These are phyloP conservation scores for Alternaria brassicicola DNA, from an alignment of 2,329 filamentous ascomycete species.

Conservation along the genomic window DNA sequence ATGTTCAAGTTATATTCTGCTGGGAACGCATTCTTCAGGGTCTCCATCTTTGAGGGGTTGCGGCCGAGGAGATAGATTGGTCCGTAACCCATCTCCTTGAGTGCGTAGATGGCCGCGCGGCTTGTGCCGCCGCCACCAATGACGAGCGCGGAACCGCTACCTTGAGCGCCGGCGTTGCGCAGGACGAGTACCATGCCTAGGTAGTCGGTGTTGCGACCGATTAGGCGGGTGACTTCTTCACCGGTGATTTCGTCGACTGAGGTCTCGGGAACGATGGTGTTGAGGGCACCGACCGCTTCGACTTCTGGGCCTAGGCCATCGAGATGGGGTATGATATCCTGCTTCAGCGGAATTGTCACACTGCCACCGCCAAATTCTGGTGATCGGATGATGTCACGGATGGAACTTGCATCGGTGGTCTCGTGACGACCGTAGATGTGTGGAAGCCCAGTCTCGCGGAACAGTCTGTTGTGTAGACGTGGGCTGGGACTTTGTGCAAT, in stretches of 20 bases:
- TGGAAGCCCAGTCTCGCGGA: conserved; percentile 76
- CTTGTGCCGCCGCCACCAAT: conserved; percentile 92
- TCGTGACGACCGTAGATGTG: conserved; percentile 81
- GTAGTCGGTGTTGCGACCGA: conserved; percentile 96
- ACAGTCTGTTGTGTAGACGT: conserved; percentile 86
- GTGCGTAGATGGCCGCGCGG: conserved; percentile 85
- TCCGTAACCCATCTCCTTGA: conserved; percentile 80
- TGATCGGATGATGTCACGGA: conserved; percentile 69
- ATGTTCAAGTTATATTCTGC: conserved; percentile 69
- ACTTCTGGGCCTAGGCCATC: conserved; percentile 83
- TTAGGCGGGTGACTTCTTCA: conserved; percentile 59
- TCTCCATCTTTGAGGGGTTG: conserved; percentile 69
- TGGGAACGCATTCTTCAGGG: conserved; percentile 75
- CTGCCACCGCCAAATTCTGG: conserved; percentile 88
- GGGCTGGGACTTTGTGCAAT: conserved; percentile 84
- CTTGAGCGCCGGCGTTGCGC: conserved; percentile 64
- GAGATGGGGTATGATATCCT: conserved; percentile 81
- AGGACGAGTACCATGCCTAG: conserved; percentile 86
- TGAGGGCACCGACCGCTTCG: conserved; percentile 85
- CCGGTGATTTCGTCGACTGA: conserved; percentile 47
- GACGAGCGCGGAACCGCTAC: conserved; percentile 69
- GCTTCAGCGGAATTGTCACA: conserved; percentile 93
- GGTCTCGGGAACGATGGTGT: conserved; percentile 77
- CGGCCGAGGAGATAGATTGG: conserved; percentile 89
- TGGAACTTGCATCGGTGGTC: conserved; percentile 66